Percentiles rank a stretch among this genome's conserved stretches.
These are phyloP conservation scores for Ambrosiella cleistominuta DNA, from an alignment of 2,329 filamentous ascomycete species.

Conservation along the genomic window DNA sequence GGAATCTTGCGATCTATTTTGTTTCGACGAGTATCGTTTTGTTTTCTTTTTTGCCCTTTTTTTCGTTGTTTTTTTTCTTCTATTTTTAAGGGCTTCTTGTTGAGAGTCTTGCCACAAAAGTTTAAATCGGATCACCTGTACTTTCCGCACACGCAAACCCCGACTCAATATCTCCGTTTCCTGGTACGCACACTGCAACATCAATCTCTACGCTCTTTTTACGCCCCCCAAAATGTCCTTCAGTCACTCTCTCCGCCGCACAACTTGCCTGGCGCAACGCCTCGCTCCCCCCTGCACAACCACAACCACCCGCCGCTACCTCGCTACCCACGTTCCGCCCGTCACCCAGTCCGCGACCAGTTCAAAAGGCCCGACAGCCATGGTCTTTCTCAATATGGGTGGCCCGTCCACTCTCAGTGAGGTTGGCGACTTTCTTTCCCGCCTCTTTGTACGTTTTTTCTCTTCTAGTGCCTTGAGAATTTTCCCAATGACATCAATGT, in stretches of 20 bases:
- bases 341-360: constrained; percentile 61
- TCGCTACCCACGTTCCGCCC: constrained; percentile 40
- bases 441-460: constrained; percentile 58
- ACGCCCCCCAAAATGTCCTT: constrained; percentile 18
- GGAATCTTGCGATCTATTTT: not conserved
- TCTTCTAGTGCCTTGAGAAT: constrained; percentile 1
- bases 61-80: not conserved
- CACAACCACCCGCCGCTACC: constrained; percentile 16
- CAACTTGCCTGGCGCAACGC: constrained; percentile 11
- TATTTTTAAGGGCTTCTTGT: not conserved
- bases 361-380: constrained; percentile 72
- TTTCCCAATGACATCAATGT: constrained; percentile 11
- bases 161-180: not conserved
- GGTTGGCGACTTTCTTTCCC: constrained; percentile 75
- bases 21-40: not conserved
- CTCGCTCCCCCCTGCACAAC: constrained; percentile 17
- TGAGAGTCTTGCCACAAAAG: not conserved
- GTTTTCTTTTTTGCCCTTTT: not conserved
- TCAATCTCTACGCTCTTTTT: not conserved
- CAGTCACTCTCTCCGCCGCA: constrained; percentile 16
- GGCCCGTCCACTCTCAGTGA: constrained; percentile 77
- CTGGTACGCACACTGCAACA: not conserved
- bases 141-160: not conserved
- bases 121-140: not conserved
- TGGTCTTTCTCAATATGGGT: constrained; percentile 99